Evolutionary conservation across 768 basidiomycete species (phyloP).

Genomic region (Tricholomella constricta): DNA sequence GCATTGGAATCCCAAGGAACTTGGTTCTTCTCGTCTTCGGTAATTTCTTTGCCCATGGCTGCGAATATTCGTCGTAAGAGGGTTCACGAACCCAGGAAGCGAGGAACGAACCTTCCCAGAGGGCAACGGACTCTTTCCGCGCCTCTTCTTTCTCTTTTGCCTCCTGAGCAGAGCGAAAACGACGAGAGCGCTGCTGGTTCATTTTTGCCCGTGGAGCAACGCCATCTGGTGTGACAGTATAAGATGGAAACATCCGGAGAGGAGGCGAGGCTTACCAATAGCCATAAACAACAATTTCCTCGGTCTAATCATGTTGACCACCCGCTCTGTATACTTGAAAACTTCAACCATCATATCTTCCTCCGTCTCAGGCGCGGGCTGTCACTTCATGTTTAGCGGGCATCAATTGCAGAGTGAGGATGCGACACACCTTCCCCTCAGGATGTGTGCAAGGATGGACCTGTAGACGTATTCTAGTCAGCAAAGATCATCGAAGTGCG

Average conservation of each 20-base stretch:
- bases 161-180: slow-evolving; percentile 94
- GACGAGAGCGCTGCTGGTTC: slow-evolving; percentile 98
- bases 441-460: slow-evolving; percentile 99
- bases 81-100: neutral
- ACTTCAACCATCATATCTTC: slow-evolving; percentile 99
- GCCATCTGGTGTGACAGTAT: slow-evolving; percentile 60
- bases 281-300: slow-evolving; percentile 98
- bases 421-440: slow-evolving; percentile 77
- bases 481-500: neutral
- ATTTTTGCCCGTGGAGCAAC: slow-evolving; percentile 99
- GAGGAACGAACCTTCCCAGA: slow-evolving; percentile 75
- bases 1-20: slow-evolving; percentile 97
- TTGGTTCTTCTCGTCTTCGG: slow-evolving; percentile 81
- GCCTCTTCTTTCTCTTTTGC: slow-evolving; percentile 93
- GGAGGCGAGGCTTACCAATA: slow-evolving; percentile 63
- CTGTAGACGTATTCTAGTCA: slow-evolving; percentile 35
- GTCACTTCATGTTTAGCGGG: slow-evolving; percentile 6
- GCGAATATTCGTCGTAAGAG: slow-evolving; percentile 3
- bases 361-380: slow-evolving; percentile 97
- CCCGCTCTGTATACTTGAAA: slow-evolving; percentile 94
- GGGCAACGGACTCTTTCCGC: slow-evolving; percentile 72
- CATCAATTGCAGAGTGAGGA: neutral
- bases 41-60: slow-evolving; percentile 93
- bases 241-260: neutral
- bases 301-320: slow-evolving; percentile 96